These are phyloP conservation scores for Pezicula carpinea DNA, from an alignment of 2,329 filamentous ascomycete genomes.

Conservation along the genomic window DNA sequence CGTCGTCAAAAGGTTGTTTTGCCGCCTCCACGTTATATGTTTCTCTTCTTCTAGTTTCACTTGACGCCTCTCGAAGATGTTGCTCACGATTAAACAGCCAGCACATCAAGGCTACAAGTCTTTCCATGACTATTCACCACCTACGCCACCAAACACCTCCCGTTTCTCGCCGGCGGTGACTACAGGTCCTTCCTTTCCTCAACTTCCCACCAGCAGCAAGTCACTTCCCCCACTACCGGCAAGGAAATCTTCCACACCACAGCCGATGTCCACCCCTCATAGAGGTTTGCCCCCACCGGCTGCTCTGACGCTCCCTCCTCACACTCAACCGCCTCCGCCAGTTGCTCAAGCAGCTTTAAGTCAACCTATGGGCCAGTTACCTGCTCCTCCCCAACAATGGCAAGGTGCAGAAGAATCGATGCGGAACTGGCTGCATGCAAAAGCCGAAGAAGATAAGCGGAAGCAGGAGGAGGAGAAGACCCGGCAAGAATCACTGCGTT, in stretches of 20 bases:
- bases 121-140: constrained; percentile 42
- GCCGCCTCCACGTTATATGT: constrained; percentile 21
- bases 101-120: constrained; percentile 41
- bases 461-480: constrained; percentile 71
- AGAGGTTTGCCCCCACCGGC: constrained; percentile 66
- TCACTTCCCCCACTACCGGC: constrained; percentile 28
- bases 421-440: constrained; percentile 66
- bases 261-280: constrained; percentile 65
- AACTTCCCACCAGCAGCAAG: constrained; percentile 22
- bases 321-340: constrained; percentile 29
- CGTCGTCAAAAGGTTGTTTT: constrained; percentile 22
- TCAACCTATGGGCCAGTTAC: constrained; percentile 48
- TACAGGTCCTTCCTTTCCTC: constrained; percentile 27
- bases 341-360: constrained; percentile 17
- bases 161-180: constrained; percentile 35
- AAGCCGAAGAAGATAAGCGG: constrained; percentile 67
- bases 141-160: constrained; percentile 35
- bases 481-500: constrained; percentile 55
- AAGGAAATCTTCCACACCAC: constrained; percentile 36
- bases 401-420: constrained; percentile 66
- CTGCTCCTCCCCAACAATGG: constrained; percentile 62
- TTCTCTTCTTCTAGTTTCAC: constrained; percentile 23
- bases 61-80: constrained; percentile 35
- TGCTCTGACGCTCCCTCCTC: constrained; percentile 54
- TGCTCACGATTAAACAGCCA: constrained; percentile 46